These are phyloP conservation scores for Xylaria acuta DNA, from an alignment of 495 filamentous ascomycete species.

Conservation along the genomic window DNA sequence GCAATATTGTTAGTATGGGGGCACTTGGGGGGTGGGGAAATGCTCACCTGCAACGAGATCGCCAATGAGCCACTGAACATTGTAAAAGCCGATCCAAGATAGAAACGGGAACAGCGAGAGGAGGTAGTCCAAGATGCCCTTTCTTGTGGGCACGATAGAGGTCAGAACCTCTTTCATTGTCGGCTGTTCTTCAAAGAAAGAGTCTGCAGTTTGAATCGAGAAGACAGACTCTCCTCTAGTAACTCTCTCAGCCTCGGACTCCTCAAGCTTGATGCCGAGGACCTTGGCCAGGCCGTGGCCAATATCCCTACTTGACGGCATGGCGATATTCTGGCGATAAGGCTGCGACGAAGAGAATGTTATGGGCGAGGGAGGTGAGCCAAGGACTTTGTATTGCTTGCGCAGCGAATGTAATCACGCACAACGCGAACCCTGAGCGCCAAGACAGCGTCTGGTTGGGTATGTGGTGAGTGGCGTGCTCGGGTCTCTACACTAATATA, in stretches of 20 bases:
- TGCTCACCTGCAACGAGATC: slow-evolving; percentile 86
- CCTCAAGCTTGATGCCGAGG: slow-evolving; percentile 83
- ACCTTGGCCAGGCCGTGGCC: slow-evolving; percentile 78
- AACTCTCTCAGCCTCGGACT: slow-evolving; percentile 61
- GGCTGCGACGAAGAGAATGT: not conserved
- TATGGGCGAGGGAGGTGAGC: not conserved
- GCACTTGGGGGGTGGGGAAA: not conserved
- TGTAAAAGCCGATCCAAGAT: slow-evolving; percentile 88
- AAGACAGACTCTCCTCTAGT: slow-evolving; percentile 79
- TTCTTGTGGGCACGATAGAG: slow-evolving; percentile 62
- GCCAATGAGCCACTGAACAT: slow-evolving; percentile 83
- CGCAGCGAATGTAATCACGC: slow-evolving; percentile 4
- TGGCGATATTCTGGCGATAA: slow-evolving; percentile 19
- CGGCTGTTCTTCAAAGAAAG: slow-evolving; percentile 85
- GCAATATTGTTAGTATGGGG: slow-evolving; percentile 28
- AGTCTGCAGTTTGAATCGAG: slow-evolving; percentile 76
- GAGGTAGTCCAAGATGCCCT: slow-evolving; percentile 64
- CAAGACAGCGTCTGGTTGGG: slow-evolving; percentile 24
- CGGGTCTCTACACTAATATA: slow-evolving; percentile 2
- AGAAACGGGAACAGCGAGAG: slow-evolving; percentile 82
- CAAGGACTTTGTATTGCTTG: slow-evolving; percentile 19
- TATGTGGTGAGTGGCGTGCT: slow-evolving; percentile 11
- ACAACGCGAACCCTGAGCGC: slow-evolving; percentile 14
- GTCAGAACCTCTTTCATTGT: slow-evolving; percentile 73
- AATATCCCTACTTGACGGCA: slow-evolving; percentile 48